Conservation (phyloP, 2,329 filamentous ascomycete genomes). For the Talaromyces sp. region DNA sequence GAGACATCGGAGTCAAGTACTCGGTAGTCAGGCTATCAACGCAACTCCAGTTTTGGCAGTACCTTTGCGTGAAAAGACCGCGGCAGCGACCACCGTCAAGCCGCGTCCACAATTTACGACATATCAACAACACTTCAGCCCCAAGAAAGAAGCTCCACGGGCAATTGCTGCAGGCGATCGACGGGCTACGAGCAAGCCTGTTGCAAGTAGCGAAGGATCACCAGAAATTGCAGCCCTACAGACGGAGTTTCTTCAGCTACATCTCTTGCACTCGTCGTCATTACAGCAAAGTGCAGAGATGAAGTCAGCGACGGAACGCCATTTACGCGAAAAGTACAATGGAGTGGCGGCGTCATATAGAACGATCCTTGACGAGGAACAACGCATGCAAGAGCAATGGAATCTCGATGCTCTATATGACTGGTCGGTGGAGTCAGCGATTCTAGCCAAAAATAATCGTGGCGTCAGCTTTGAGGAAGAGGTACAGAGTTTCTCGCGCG, state of each 20-base stretch:
- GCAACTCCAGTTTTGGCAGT: slow-evolving; percentile 2
- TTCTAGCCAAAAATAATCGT: slow-evolving; percentile 23
- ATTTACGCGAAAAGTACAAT: slow-evolving; percentile 34
- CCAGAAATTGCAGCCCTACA: slow-evolving; percentile 38
- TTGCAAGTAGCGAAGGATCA: slow-evolving; percentile 23
- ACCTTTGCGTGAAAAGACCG: not conserved
- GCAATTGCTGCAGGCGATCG: slow-evolving; percentile 20
- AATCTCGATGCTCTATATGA: slow-evolving; percentile 35
- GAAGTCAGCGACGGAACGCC: slow-evolving; percentile 29
- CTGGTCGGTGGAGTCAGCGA: slow-evolving; percentile 33
- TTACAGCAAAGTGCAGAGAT: slow-evolving; percentile 30
- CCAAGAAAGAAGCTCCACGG: slow-evolving; percentile 33
- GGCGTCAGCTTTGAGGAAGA: slow-evolving; percentile 34
- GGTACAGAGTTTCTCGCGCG: slow-evolving; percentile 37
- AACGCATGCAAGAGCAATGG: slow-evolving; percentile 29
- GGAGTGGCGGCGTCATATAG: slow-evolving; percentile 35
- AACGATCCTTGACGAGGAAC: slow-evolving; percentile 31
- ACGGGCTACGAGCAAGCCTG: slow-evolving; percentile 19
- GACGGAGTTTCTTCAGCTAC: slow-evolving; percentile 44
- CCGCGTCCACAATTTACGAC: slow-evolving; percentile 34
- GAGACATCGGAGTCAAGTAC: slow-evolving; percentile 37
- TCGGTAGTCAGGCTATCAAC: slow-evolving; percentile 17
- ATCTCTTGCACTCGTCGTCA: slow-evolving; percentile 35
- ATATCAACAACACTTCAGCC: slow-evolving; percentile 38
- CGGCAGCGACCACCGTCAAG: slow-evolving; percentile 8